phyloP scores from a whole-genome alignment of 306 rosid genomes.

The Quercus cerris region DNA sequence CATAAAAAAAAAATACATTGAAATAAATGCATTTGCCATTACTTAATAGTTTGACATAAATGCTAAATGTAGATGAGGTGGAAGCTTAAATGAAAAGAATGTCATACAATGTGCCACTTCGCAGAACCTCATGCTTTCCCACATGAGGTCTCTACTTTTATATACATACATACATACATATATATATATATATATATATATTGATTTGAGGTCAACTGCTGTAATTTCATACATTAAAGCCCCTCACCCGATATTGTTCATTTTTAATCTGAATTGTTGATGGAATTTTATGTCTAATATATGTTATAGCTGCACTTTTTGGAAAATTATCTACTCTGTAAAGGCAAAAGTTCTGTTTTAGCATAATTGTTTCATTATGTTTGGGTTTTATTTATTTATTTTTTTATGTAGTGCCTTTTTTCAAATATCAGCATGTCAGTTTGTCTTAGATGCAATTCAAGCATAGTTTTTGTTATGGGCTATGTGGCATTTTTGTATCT shows the following conservation, averaged over 20 bases:
- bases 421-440: not conserved
- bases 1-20: no score
- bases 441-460: not conserved
- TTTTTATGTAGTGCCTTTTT: not conserved
- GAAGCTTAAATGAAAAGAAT: no score
- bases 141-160: no score
- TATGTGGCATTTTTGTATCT: not conserved
- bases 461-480: not conserved
- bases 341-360: not conserved
- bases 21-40: no score
- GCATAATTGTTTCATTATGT: not conserved
- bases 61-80: no score
- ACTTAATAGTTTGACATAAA: no score
- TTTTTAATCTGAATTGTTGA: not conserved
- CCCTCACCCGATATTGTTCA: not conserved
- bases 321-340: not conserved
- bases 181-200: no score
- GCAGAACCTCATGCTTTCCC: no score
- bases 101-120: no score
- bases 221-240: not conserved
- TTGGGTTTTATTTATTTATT: not conserved
- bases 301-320: not conserved
- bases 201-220: not conserved
- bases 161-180: no score
- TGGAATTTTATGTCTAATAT: not conserved